Evolutionary conservation across 139 green algal species (phyloP).

Genomic region (Tetradesmus lagerheimii): DNA sequence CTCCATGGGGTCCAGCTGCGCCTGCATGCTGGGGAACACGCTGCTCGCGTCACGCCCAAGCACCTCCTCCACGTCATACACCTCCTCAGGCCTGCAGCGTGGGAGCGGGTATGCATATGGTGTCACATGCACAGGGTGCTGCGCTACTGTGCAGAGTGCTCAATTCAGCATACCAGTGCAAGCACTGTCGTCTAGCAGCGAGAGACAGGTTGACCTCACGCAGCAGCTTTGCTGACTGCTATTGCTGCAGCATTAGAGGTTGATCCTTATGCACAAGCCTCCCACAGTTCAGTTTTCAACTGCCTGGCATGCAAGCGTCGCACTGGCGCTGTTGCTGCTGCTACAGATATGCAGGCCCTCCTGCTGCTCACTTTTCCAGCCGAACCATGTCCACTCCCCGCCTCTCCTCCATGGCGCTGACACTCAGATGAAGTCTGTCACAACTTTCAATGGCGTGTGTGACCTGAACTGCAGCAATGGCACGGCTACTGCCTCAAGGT

Average conservation of each 20-base stretch:
- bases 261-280: too few relatives aligned
- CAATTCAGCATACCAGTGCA: too few relatives aligned
- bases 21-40: slow-evolving; percentile 75
- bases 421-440: neutral
- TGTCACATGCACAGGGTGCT: neutral
- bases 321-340: neutral
- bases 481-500: neutral
- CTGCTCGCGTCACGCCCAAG: slow-evolving; percentile 73
- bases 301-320: neutral
- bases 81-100: slow-evolving; percentile 79
- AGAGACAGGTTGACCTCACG: neutral
- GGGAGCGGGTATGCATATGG: neutral
- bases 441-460: neutral
- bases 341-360: neutral
- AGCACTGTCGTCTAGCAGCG: too few relatives aligned
- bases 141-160: neutral
- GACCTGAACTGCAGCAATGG: too few relatives aligned
- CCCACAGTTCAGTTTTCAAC: too few relatives aligned
- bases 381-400: slow-evolving; percentile 55
- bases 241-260: too few relatives aligned
- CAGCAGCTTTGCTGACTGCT: neutral
- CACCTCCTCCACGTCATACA: slow-evolving; percentile 73
- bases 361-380: slow-evolving; percentile 51
- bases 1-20: slow-evolving; percentile 46
- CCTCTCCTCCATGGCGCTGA: slow-evolving; percentile 22